These are phyloP conservation scores for Asterionellopsis glacialis DNA, from an alignment of 108 stramenopile genomes.

Conservation along the genomic window DNA sequence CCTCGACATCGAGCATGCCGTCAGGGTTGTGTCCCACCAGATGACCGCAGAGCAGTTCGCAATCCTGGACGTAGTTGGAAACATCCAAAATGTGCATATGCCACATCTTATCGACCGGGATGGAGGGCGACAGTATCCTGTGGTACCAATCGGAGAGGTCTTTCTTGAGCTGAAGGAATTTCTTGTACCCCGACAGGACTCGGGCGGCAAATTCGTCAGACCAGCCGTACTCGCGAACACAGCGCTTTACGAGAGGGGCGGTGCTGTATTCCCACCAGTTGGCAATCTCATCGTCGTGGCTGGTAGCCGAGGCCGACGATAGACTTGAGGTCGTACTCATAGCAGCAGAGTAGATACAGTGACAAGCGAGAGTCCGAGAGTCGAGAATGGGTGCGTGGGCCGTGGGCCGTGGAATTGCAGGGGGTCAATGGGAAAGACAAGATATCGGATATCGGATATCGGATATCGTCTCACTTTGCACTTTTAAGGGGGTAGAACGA, in stretches of 20 bases:
- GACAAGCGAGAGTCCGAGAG: too few relatives aligned
- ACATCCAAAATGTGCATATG: slow-evolving; percentile 48
- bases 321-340: too few relatives aligned
- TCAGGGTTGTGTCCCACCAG: slow-evolving; percentile 51
- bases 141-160: slow-evolving; percentile 62
- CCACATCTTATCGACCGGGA: slow-evolving; percentile 69
- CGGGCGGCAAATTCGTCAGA: slow-evolving; percentile 39
- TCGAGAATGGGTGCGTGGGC: too few relatives aligned
- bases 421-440: too few relatives aligned
- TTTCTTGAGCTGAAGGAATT: slow-evolving; percentile 71
- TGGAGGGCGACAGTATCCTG: slow-evolving; percentile 41
- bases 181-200: slow-evolving; percentile 56
- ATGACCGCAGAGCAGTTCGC: slow-evolving; percentile 47
- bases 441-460: too few relatives aligned
- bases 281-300: too few relatives aligned
- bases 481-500: too few relatives aligned
- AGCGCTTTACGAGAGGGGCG: slow-evolving; percentile 43
- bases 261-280: too few relatives aligned
- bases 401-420: too few relatives aligned
- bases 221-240: slow-evolving; percentile 55
- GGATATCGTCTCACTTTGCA: too few relatives aligned
- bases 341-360: too few relatives aligned
- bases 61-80: slow-evolving; percentile 58
- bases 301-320: too few relatives aligned
- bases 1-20: slow-evolving; percentile 28